Conservation (phyloP, 345 rosid species). For the Bretschneidera sinensis region DNA sequence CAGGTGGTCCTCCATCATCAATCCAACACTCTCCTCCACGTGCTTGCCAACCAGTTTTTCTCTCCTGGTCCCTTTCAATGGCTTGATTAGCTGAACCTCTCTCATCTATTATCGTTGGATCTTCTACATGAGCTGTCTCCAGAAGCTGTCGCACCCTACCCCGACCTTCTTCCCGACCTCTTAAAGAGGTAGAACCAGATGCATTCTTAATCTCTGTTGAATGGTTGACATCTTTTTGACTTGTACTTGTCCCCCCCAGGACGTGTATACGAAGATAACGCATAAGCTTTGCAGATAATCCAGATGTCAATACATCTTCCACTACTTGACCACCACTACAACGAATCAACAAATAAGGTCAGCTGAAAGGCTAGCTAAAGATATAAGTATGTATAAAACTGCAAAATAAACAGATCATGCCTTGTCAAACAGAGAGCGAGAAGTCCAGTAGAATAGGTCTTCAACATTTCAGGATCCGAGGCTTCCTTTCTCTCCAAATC, state of each 20-base stretch:
- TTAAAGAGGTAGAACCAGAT: slow-evolving; percentile 29
- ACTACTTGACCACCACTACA: slow-evolving; percentile 82
- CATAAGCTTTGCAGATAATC: slow-evolving; percentile 90
- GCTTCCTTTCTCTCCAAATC: slow-evolving; percentile 53
- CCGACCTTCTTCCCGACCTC: slow-evolving; percentile 79
- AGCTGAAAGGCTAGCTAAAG: not conserved
- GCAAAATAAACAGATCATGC: slow-evolving; percentile 39
- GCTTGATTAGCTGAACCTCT: slow-evolving; percentile 36
- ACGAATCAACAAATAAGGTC: slow-evolving; percentile 11
- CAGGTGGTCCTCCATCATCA: slow-evolving; percentile 39
- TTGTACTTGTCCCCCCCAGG: slow-evolving; percentile 75
- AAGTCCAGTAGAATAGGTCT: slow-evolving; percentile 86
- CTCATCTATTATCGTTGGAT: slow-evolving; percentile 30
- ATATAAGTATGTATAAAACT: not conserved
- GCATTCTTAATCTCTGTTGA: slow-evolving; percentile 47
- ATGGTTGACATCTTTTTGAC: slow-evolving; percentile 62
- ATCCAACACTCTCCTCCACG: slow-evolving; percentile 26
- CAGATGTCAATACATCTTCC: slow-evolving; percentile 92
- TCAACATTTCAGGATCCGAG: slow-evolving; percentile 80
- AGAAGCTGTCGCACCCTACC: slow-evolving; percentile 61
- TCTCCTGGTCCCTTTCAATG: slow-evolving; percentile 38
- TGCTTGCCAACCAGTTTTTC: slow-evolving; percentile 27
- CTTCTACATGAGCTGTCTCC: slow-evolving; percentile 46
- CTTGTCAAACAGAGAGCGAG: slow-evolving; percentile 77
- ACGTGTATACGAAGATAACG: slow-evolving; percentile 86